A percentile compares a stretch with the other conserved stretches of the same genome.
Evolutionary conservation across 306 rosid genomes (phyloP).

Genomic region (Begonia masoniana): DNA sequence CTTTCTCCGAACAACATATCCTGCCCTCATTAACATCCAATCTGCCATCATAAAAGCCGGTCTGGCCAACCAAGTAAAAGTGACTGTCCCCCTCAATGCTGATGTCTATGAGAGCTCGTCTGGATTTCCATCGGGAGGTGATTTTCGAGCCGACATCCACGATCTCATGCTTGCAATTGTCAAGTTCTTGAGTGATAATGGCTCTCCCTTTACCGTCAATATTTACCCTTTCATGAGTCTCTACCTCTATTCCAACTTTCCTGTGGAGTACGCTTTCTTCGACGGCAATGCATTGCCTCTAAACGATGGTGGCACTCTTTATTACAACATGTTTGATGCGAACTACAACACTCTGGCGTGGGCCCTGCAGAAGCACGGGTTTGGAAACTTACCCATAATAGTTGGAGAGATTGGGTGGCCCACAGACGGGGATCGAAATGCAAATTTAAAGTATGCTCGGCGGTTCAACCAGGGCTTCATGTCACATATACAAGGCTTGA

Average conservation of each 20-base stretch:
- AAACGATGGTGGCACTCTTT: background rate
- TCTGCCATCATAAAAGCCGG: background rate
- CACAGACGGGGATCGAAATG: background rate
- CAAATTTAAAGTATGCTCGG: background rate
- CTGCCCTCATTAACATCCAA: background rate
- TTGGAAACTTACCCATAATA: background rate
- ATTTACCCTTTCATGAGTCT: background rate
- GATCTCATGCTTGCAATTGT: background rate
- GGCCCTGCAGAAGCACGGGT: background rate
- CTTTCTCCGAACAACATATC: background rate
- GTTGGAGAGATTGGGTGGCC: slow-evolving; percentile 1
- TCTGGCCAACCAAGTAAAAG: background rate
- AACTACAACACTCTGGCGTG: background rate
- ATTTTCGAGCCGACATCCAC: background rate
- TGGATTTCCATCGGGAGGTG: background rate
- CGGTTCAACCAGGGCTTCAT: background rate
- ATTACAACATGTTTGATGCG: background rate
- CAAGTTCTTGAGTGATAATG: slow-evolving; percentile 1
- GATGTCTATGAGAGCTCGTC: background rate
- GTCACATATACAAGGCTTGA: background rate
- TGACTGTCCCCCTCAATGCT: slow-evolving; percentile 1
- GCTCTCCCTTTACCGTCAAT: background rate
- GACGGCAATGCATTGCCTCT: background rate
- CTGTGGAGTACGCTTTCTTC: background rate
- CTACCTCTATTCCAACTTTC: background rate